Evolutionary conservation across 2,329 filamentous ascomycete species (phyloP), one percentile per base, ranked within the genome.

Genomic region (Fusarium sarcochroum): DNA sequence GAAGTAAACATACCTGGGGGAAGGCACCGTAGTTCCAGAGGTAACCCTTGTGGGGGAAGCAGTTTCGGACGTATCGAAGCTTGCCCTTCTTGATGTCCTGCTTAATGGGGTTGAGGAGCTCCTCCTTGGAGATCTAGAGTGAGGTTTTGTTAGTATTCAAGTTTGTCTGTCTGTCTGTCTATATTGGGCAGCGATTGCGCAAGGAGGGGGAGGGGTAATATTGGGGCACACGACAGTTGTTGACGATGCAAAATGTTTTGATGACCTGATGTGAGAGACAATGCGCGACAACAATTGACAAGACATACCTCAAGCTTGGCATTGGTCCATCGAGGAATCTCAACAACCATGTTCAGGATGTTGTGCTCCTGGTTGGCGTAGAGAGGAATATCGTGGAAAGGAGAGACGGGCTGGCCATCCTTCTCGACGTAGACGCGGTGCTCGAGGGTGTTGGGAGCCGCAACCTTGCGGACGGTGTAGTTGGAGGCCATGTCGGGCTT

Each of bases 11-110:
- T 87, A 96, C 93, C 87, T 96, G 93, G 77, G 96, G 96, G 91
- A 99, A 98, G 83, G 94, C 94, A 86, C 96, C 96, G 85, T 99
- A 99, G 90, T 99, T 99, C 96, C 96, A 99, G 77, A 99, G 93
- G 85, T 99, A 99, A 74, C 96, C 96, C 90, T 99, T 98, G 92
- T 99, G 96, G 77, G 96, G 96, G 90, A 99, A 99, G 91, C 96
- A 99, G 91, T 99, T 99, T 86, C 96, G 94, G 81, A 99, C 96
- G 82, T 91, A 99, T 79, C 96, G 93, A 78, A 98, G 94, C 90
- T 98, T 98, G 89, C 95, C 96, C 89, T 99, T 98, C 92, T 99
- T 98, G 83, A 90, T 89, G 82, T 99, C 96, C 87, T 99, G 96
- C 91, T 98, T 98, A 87, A 98, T 97, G 80, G 95, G 95, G 88